Conservation (phyloP, 1,139 yeast species). For the Sugiyamaella novakii region DNA sequence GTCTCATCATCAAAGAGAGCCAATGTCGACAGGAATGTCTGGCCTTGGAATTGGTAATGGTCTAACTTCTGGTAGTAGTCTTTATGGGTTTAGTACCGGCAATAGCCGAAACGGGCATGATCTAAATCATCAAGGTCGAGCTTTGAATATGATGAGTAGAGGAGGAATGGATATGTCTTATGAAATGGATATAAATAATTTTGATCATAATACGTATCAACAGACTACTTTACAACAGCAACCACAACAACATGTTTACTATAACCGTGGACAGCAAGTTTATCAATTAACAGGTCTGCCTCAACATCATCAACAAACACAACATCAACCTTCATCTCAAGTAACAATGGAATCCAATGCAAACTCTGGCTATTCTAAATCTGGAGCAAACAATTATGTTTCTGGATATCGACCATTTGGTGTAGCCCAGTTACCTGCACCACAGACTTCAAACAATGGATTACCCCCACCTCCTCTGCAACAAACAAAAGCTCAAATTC, state of each 20-base stretch:
- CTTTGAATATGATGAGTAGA: constrained; percentile 11
- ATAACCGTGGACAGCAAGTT: constrained; percentile 5
- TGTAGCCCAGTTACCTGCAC: constrained; percentile 24
- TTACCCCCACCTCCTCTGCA: constrained; percentile 21
- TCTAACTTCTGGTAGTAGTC: background rate
- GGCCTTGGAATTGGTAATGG: constrained; percentile 1
- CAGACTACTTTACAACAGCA: constrained; percentile 3
- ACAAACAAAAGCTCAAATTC: constrained; percentile 19
- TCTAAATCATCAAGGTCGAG: constrained; percentile 3
- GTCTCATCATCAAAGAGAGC: constrained; percentile 9
- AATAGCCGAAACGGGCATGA: background rate
- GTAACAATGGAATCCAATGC: constrained; percentile 8
- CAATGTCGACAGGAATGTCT: constrained; percentile 7
- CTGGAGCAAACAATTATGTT: constrained; percentile 20
- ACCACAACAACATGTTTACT: constrained; percentile 6
- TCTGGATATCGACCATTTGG: constrained; percentile 32
- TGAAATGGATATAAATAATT: constrained; percentile 16
- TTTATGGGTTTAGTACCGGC: constrained; percentile 7
- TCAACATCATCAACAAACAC: constrained; percentile 29
- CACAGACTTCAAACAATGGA: constrained; percentile 23
- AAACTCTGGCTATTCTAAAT: constrained; percentile 4
- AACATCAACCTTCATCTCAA: constrained; percentile 13
- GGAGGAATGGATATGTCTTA: constrained; percentile 15
- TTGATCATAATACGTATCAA: constrained; percentile 7
- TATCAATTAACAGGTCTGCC: constrained; percentile 7